Conservation (phyloP, 495 filamentous ascomycete species). For the Penicillium paxilli region DNA sequence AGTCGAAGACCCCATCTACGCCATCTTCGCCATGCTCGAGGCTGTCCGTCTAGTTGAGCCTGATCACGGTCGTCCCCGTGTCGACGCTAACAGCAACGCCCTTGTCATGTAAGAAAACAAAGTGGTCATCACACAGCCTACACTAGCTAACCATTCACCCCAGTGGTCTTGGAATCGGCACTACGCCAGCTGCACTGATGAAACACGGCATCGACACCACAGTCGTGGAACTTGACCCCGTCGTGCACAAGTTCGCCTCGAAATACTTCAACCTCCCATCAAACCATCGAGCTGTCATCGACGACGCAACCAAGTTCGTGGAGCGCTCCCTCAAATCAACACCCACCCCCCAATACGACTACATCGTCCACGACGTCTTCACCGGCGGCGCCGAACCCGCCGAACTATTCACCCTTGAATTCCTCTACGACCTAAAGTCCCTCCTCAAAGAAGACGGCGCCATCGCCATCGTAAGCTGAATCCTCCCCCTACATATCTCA, state of each 20-base stretch:
- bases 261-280: conserved; percentile 78
- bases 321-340: conserved; percentile 44
- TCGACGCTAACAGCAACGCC: conserved; percentile 70
- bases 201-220: conserved; percentile 89
- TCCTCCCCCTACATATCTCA: neutral
- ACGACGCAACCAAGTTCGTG: conserved; percentile 79
- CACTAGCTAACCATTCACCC: neutral
- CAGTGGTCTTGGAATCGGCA: conserved; percentile 90
- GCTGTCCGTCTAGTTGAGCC: conserved; percentile 78
- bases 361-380: conserved; percentile 98
- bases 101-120: conserved; percentile 67
- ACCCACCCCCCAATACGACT: conserved; percentile 64
- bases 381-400: conserved; percentile 93
- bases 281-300: conserved; percentile 78
- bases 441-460: conserved; percentile 78
- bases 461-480: conserved; percentile 76
- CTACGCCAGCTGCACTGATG: conserved; percentile 81
- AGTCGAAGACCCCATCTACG: conserved; percentile 83
- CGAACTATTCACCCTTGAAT: conserved; percentile 81
- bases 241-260: conserved; percentile 76
- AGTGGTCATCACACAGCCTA: neutral
- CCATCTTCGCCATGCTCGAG: conserved; percentile 89
- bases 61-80: conserved; percentile 42
- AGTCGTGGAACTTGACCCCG: conserved; percentile 89
- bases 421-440: conserved; percentile 64